Evolutionary conservation across 768 basidiomycete genomes (phyloP).

Genomic region (Calocera viscosa): DNA sequence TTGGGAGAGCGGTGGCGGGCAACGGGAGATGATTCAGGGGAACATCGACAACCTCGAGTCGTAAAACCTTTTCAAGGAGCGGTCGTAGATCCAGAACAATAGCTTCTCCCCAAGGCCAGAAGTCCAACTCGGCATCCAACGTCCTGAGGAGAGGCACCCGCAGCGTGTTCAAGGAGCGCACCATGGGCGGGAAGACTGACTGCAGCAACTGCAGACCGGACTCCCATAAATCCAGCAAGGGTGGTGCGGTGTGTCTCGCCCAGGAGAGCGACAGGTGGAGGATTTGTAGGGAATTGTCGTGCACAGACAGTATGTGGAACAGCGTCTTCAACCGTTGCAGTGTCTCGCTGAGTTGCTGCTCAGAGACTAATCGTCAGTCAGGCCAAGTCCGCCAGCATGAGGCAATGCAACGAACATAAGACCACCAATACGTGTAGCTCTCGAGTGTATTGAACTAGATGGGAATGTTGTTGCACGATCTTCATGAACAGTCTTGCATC

Average conservation of each 20-base stretch:
- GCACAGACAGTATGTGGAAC: background rate
- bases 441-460: background rate
- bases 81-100: background rate
- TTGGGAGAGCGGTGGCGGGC: background rate
- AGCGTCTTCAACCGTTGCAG: background rate
- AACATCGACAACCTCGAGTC: background rate
- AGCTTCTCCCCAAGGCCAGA: background rate
- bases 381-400: background rate
- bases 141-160: background rate
- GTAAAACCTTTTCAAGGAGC: background rate
- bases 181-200: background rate
- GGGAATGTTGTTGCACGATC: background rate
- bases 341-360: background rate
- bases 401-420: background rate
- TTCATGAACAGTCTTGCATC: background rate
- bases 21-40: background rate
- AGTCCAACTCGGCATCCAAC: background rate
- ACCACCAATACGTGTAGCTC: background rate
- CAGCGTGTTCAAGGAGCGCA: background rate
- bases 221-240: background rate
- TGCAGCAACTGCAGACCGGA: background rate
- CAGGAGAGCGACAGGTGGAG: background rate
- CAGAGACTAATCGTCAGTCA: background rate
- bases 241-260: background rate
- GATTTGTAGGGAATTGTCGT: background rate